Percentiles rank a stretch among this genome's conserved stretches.
These are phyloP conservation scores for Triangularia setosa DNA, from an alignment of 2,329 filamentous ascomycete genomes.

Conservation along the genomic window DNA sequence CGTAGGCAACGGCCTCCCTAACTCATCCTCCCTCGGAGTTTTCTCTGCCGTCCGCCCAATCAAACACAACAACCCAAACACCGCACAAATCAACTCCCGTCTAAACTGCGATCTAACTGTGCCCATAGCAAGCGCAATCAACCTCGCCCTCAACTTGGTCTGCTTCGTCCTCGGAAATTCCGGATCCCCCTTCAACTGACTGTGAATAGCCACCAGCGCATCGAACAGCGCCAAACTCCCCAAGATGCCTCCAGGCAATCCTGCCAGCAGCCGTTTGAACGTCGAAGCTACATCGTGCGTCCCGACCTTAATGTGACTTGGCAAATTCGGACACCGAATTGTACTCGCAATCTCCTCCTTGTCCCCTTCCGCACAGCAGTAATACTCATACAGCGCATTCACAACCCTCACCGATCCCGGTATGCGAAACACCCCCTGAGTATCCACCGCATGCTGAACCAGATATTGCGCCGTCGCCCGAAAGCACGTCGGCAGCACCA, in stretches of 20 bases:
- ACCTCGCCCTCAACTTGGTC: slow-evolving; percentile 55
- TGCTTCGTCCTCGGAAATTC: slow-evolving; percentile 52
- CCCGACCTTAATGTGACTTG: slow-evolving; percentile 54
- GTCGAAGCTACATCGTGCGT: slow-evolving; percentile 64
- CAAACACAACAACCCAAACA: slow-evolving; percentile 61
- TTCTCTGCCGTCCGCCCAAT: slow-evolving; percentile 57
- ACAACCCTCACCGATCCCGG: slow-evolving; percentile 55
- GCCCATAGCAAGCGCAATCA: slow-evolving; percentile 61
- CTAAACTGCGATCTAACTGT: slow-evolving; percentile 57
- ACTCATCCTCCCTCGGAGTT: slow-evolving; percentile 47
- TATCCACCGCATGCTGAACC: slow-evolving; percentile 50
- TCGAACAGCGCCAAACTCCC: slow-evolving; percentile 61
- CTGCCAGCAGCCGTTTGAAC: slow-evolving; percentile 62
- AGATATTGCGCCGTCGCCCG: slow-evolving; percentile 64
- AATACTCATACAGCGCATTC: slow-evolving; percentile 61
- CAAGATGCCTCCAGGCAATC: slow-evolving; percentile 62
- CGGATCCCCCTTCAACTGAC: slow-evolving; percentile 48
- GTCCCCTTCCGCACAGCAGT: slow-evolving; percentile 47
- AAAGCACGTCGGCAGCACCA: slow-evolving; percentile 62
- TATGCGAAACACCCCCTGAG: slow-evolving; percentile 60
- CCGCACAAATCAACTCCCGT: slow-evolving; percentile 61
- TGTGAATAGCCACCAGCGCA: slow-evolving; percentile 57
- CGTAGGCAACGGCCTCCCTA: slow-evolving; percentile 49
- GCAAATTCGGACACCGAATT: slow-evolving; percentile 56
- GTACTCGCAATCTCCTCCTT: slow-evolving; percentile 52